phyloP scores from a whole-genome alignment of 2,329 filamentous ascomycete species.

The Alternaria triticimaculans region DNA sequence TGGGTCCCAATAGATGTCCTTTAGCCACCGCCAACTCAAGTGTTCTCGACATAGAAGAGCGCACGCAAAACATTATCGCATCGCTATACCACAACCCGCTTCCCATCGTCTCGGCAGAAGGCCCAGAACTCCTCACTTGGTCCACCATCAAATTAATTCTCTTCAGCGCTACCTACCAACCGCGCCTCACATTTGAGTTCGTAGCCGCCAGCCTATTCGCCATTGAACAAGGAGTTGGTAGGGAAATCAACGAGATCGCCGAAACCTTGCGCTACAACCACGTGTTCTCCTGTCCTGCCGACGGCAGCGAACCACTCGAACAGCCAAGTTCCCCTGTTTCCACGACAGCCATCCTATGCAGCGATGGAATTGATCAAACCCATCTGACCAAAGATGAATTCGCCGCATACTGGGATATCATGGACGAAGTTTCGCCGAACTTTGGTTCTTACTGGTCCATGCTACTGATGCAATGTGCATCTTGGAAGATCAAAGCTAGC shows the following conservation, averaged over 20 bases:
- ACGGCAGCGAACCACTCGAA: conserved; percentile 22
- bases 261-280: conserved; percentile 22
- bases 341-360: conserved; percentile 47
- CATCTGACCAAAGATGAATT: conserved; percentile 36
- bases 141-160: conserved; percentile 48
- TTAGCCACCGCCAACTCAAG: conserved; percentile 46
- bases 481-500: conserved; percentile 46
- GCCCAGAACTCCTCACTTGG: conserved; percentile 49
- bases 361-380: conserved; percentile 48
- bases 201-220: conserved; percentile 45
- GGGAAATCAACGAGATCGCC: conserved; percentile 30
- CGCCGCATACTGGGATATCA: conserved; percentile 41
- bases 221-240: conserved; percentile 39
- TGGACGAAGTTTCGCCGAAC: conserved; percentile 44
- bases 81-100: conserved; percentile 52
- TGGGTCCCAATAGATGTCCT: conserved; percentile 51
- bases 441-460: conserved; percentile 50
- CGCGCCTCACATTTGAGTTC: conserved; percentile 40
- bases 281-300: conserved; percentile 36
- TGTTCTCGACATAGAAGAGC: conserved; percentile 44
- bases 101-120: conserved; percentile 36
- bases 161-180: conserved; percentile 48
- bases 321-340: conserved; percentile 13
- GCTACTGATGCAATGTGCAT: conserved; percentile 47
- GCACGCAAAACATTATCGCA: conserved; percentile 41